Evolutionary conservation across 2,329 filamentous ascomycete species (phyloP), one percentile per base, ranked within the genome.

Genomic region (Xylariomycetidae sp.): DNA sequence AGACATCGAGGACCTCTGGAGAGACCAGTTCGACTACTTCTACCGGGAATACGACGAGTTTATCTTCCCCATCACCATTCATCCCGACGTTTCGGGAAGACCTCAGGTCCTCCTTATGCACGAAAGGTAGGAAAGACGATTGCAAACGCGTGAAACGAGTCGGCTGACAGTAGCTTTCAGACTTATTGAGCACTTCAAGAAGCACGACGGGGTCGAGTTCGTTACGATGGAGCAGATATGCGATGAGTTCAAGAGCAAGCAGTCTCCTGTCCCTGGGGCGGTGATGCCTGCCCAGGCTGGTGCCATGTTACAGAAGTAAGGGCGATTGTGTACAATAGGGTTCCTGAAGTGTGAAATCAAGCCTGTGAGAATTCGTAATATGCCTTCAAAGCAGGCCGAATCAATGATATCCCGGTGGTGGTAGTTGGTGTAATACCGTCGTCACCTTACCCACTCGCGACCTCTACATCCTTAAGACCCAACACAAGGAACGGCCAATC

Each of bases 41-140:
- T 87, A 87, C 53, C 67, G 81, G 18, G 80, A 87, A 55, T 81
- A 85, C 42, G 81, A 87, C 46, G 79, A 84, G 46, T 86, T 86
- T 41, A 72, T 85, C 32, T 86, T 87, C 47, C 82, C 83, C 0
- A 82, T 87, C 57, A 87, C 82, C 0, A 80, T 86, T 22, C 82
- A 87, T 54, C 83, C 82, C 0, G 82, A 87, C 48, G 78, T 83
- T 0, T 79, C 73, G 3, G 83, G 83, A 0, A 67, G 80, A 13
- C 82, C 82, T 1, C 82, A 41, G 7, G 39, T 38, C 22, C 25
- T 41, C 2, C 14, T 41, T 16, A 41, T 41, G 39, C 39, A 41
- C 20, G 39, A 41, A 28, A 45, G 46, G 30, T 37, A 37, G 19
- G 25, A 6, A 9, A n/a, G 19, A 18, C 8, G 18, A 4, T 15